These are phyloP conservation scores for Emergomyces africanus DNA, from an alignment of 2,329 filamentous ascomycete genomes.

Conservation along the genomic window DNA sequence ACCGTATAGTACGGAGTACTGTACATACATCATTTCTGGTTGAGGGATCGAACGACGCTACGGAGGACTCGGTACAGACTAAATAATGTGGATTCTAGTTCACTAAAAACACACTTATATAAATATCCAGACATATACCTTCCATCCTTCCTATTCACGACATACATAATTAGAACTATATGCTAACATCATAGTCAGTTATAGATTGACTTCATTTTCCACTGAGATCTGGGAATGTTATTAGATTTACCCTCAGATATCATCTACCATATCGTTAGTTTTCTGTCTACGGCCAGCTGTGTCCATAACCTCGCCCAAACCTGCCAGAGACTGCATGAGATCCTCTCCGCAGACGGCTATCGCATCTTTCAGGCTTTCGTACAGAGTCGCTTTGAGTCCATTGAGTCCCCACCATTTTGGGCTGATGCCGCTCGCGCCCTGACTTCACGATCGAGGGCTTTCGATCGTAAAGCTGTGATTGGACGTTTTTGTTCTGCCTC, in stretches of 20 bases:
- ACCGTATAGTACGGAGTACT: too few species aligned
- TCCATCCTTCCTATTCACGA: background rate
- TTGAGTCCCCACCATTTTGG: constrained; percentile 31
- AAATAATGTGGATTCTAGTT: background rate
- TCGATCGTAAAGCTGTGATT: constrained; percentile 44
- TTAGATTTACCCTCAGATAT: constrained; percentile 31
- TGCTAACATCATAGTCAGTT: background rate
- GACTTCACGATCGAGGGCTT: constrained; percentile 44
- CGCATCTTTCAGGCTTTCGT: constrained; percentile 36
- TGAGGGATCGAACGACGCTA: too few species aligned
- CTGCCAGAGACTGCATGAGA: constrained; percentile 33
- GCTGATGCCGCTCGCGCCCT: constrained; percentile 41
- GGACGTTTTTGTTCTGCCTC: constrained; percentile 40
- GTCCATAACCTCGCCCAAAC: constrained; percentile 34
- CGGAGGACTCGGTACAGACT: too few species aligned
- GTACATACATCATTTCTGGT: too few species aligned
- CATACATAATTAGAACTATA: background rate
- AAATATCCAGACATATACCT: background rate
- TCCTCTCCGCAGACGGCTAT: constrained; percentile 37
- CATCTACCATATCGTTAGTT: constrained; percentile 27
- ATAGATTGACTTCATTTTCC: background rate
- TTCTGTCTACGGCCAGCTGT: constrained; percentile 34
- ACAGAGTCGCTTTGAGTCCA: constrained; percentile 35
- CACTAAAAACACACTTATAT: background rate
- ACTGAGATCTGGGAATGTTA: constrained; percentile 16